Conservation (phyloP, 23 red algal genomes). For the Gracilaria vermiculophylla region DNA sequence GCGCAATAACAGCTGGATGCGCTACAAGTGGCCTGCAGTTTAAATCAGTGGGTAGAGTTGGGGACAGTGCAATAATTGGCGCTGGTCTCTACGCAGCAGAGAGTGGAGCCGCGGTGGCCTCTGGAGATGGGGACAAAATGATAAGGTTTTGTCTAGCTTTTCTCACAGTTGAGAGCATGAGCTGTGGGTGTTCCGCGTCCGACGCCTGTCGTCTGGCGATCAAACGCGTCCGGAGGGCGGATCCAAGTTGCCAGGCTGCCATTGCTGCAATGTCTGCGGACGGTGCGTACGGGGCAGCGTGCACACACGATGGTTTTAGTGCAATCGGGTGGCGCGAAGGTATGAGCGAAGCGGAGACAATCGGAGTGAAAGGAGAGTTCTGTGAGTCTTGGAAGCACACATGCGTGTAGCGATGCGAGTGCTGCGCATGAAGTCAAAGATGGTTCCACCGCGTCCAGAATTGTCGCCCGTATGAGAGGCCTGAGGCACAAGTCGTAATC, state of each 20-base stretch:
- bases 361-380: not conserved
- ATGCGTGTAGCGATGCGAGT: not conserved
- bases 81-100: slow-evolving; percentile 63
- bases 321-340: slow-evolving; percentile 44
- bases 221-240: not conserved
- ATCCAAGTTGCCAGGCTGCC: slow-evolving; percentile 57
- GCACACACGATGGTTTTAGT: slow-evolving; percentile 50
- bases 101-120: slow-evolving; percentile 76
- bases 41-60: slow-evolving; percentile 76
- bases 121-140: slow-evolving; percentile 90
- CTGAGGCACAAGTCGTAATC: slow-evolving; percentile 32
- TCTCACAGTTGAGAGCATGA: slow-evolving; percentile 58
- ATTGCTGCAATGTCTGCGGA: slow-evolving; percentile 38
- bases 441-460: slow-evolving; percentile 16
- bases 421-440: not conserved
- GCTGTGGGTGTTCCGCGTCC: slow-evolving; percentile 2
- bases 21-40: slow-evolving; percentile 88
- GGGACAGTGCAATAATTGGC: slow-evolving; percentile 81
- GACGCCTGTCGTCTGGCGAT: slow-evolving; percentile 41
- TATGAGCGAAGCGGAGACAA: not conserved
- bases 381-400: slow-evolving; percentile 16
- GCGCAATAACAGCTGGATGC: slow-evolving; percentile 68
- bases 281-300: slow-evolving; percentile 25
- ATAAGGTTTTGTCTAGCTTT: slow-evolving; percentile 70
- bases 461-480: slow-evolving; percentile 16